phyloP scores from a whole-genome alignment of 2,329 filamentous ascomycete species.

The Clonostachys rhizophaga region DNA sequence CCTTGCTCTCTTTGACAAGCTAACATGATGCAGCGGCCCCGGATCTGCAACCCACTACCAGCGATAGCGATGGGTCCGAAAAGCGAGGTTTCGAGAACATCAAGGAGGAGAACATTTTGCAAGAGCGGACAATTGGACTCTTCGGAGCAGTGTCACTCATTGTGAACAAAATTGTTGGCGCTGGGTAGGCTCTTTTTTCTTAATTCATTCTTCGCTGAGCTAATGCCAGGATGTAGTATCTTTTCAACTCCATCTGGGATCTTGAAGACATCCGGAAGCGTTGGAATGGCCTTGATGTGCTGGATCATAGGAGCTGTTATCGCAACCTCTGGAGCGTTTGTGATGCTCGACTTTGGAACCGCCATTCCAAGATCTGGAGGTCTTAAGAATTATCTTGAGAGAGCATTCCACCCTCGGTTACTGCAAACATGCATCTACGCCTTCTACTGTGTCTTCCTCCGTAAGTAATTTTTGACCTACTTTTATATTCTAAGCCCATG shows the following conservation, averaged over 20 bases:
- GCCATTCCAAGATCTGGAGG: slow-evolving; percentile 1
- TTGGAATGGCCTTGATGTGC: slow-evolving; percentile 13
- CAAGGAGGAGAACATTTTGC: too few species aligned
- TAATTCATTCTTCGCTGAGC: too few species aligned
- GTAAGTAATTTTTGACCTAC: not conserved
- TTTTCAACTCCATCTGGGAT: slow-evolving; percentile 13
- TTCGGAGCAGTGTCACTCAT: too few species aligned
- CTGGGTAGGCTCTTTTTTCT: too few species aligned
- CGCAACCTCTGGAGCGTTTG: slow-evolving; percentile 11
- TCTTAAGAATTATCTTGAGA: slow-evolving; percentile 16
- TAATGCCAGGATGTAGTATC: slow-evolving; percentile 5
- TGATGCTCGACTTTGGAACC: slow-evolving; percentile 14
- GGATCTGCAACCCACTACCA: too few species aligned
- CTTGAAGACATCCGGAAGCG: slow-evolving; percentile 11
- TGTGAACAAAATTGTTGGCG: too few species aligned
- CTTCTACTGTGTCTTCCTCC: slow-evolving; percentile 13
- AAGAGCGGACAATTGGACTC: too few species aligned
- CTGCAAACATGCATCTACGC: slow-evolving; percentile 14
- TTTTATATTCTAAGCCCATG: too few species aligned
- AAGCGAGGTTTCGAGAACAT: too few species aligned
- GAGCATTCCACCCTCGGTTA: slow-evolving; percentile 9
- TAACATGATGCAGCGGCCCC: too few species aligned
- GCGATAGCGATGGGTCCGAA: too few species aligned
- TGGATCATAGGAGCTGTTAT: slow-evolving; percentile 13
- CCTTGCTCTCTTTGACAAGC: too few species aligned